These are phyloP conservation scores for Ceratopteris richardii DNA, from an alignment of 75 land plant species.

Conservation along the genomic window DNA sequence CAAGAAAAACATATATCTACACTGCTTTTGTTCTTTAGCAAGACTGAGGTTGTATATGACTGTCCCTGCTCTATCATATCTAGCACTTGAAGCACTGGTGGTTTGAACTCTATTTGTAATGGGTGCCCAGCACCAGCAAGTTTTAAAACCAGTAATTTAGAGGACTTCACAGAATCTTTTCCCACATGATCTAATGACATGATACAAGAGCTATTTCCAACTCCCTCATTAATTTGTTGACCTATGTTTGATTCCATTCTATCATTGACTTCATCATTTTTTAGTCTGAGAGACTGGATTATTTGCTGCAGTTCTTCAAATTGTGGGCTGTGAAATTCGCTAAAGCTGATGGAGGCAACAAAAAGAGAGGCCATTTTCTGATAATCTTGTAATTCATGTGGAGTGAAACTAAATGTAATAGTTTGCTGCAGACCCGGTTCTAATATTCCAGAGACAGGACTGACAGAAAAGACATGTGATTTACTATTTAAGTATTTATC, in stretches of 20 bases:
- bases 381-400: neutral
- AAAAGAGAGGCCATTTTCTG: neutral
- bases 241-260: neutral
- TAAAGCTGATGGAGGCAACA: neutral
- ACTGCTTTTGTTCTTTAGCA: neutral
- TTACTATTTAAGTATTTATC: neutral
- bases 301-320: neutral
- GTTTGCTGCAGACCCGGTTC: neutral
- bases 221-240: neutral
- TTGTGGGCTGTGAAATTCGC: neutral
- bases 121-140: slow-evolving; percentile 5
- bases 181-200: neutral
- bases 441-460: neutral
- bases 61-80: slow-evolving; percentile 1
- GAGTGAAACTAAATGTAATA: neutral
- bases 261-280: neutral
- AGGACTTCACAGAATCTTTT: neutral
- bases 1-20: neutral
- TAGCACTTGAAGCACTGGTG: neutral
- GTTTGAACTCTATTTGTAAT: slow-evolving; percentile 4
- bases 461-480: neutral
- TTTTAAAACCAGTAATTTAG: neutral
- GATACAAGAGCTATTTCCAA: neutral
- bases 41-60: neutral
- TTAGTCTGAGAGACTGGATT: neutral